A percentile compares a stretch with the other conserved stretches of the same genome.
phyloP scores from a whole-genome alignment of 2,329 filamentous ascomycete genomes.

The Hirsutella thompsonii region DNA sequence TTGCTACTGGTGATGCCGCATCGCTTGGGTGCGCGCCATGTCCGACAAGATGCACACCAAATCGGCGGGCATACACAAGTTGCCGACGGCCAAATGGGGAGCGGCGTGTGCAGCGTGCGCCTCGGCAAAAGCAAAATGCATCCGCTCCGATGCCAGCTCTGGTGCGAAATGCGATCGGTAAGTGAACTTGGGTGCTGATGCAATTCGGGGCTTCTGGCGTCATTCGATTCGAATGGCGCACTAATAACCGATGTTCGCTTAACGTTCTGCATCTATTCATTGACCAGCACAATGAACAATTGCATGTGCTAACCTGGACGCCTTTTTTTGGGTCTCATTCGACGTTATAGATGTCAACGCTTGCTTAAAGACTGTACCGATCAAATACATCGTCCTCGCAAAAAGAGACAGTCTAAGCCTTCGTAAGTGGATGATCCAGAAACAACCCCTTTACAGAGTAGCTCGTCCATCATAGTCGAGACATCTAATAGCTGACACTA shows the following conservation, averaged over 20 bases:
- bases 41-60: slow-evolving; percentile 1
- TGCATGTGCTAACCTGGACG: too few relatives aligned
- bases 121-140: slow-evolving; percentile 36
- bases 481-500: background rate
- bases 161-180: slow-evolving; percentile 33
- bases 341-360: slow-evolving; percentile 27
- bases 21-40: background rate
- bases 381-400: slow-evolving; percentile 35
- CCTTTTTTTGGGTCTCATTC: too few relatives aligned
- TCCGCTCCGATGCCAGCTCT: slow-evolving; percentile 23
- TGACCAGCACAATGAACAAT: too few relatives aligned
- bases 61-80: slow-evolving; percentile 10
- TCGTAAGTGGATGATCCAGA: slow-evolving; percentile 28
- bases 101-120: slow-evolving; percentile 35
- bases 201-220: background rate
- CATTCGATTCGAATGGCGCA: background rate
- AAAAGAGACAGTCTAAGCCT: slow-evolving; percentile 35
- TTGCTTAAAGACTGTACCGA: slow-evolving; percentile 32
- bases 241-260: background rate
- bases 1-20: slow-evolving; percentile 1
- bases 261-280: too few relatives aligned
- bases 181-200: slow-evolving; percentile 5
- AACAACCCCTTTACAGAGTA: too few relatives aligned
- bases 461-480: too few relatives aligned
- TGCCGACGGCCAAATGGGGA: slow-evolving; percentile 31